Conservation (phyloP, 2,329 filamentous ascomycete species). For the Chaetomium globosum region DNA sequence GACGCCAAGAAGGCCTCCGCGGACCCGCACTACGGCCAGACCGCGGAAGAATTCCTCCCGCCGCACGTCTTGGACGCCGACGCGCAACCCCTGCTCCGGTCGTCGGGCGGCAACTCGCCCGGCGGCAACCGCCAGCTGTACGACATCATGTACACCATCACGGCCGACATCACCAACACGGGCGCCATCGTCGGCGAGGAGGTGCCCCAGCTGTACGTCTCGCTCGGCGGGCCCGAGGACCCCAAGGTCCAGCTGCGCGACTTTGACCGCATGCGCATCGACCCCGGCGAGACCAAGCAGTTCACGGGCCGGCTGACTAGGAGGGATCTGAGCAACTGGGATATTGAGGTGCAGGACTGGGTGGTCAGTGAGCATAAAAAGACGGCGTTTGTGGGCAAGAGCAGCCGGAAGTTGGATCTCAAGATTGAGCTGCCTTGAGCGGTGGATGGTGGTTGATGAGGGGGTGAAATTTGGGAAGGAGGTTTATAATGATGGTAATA, state of each 20-base stretch:
- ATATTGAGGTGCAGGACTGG: slow-evolving; percentile 80
- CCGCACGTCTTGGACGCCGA: slow-evolving; percentile 57
- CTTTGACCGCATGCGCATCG: slow-evolving; percentile 76
- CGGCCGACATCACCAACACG: slow-evolving; percentile 71
- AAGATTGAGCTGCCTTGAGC: slow-evolving; percentile 20
- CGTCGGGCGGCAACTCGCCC: slow-evolving; percentile 51
- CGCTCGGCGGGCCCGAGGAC: slow-evolving; percentile 76
- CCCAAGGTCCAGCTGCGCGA: slow-evolving; percentile 68
- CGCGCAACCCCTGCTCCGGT: slow-evolving; percentile 57
- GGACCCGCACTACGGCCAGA: slow-evolving; percentile 63
- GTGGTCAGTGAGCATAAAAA: slow-evolving; percentile 58
- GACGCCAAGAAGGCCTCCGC: slow-evolving; percentile 56
- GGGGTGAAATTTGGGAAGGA: neutral
- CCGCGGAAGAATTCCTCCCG: slow-evolving; percentile 63
- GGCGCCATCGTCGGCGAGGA: slow-evolving; percentile 68
- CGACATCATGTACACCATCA: slow-evolving; percentile 69
- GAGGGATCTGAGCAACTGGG: slow-evolving; percentile 87
- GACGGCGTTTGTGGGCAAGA: slow-evolving; percentile 58
- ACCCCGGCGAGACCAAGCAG: slow-evolving; percentile 65
- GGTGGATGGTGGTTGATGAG: neutral
- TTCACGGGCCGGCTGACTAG: slow-evolving; percentile 73
- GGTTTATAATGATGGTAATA: neutral
- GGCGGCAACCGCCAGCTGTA: slow-evolving; percentile 69
- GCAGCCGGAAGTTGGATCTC: slow-evolving; percentile 56
- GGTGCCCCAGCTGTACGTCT: slow-evolving; percentile 76